Conservation (phyloP, 495 filamentous ascomycete genomes). For the Xanthoparmelia taractica region DNA sequence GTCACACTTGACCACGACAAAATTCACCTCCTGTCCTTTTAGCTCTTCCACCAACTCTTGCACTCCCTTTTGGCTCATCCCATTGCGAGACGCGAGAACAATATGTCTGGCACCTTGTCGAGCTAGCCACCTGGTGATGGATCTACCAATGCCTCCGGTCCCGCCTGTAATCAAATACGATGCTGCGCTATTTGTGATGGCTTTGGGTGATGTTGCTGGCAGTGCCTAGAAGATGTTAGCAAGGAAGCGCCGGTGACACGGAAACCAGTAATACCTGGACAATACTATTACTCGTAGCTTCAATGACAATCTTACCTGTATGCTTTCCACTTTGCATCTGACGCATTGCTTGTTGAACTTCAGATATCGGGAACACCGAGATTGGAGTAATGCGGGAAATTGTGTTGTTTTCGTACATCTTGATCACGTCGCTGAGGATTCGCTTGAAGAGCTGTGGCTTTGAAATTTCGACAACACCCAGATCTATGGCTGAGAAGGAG, state of each 20-base stretch:
- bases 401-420: conserved; percentile 1
- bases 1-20: conserved; percentile 34
- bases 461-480: neutral
- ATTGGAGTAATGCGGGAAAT: conserved; percentile 13
- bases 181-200: conserved; percentile 13
- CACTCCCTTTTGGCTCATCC: neutral
- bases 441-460: conserved; percentile 2
- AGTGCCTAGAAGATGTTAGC: neutral
- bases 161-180: conserved; percentile 53
- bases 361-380: conserved; percentile 10
- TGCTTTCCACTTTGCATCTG: conserved; percentile 39
- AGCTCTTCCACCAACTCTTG: conserved; percentile 26
- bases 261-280: neutral
- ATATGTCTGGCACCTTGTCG: conserved; percentile 45
- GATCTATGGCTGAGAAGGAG: conserved; percentile 40
- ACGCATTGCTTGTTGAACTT: conserved; percentile 39
- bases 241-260: neutral
- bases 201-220: neutral
- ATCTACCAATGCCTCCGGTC: conserved; percentile 50
- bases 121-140: conserved; percentile 48
- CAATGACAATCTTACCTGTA: conserved; percentile 29
- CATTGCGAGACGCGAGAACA: conserved; percentile 44
- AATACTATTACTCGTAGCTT: neutral
- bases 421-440: conserved; percentile 6
- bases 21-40: conserved; percentile 12